Base-by-base conservation (phyloP, 2,329 filamentous ascomycete genomes). In the Rutstroemia sp. region DNA sequence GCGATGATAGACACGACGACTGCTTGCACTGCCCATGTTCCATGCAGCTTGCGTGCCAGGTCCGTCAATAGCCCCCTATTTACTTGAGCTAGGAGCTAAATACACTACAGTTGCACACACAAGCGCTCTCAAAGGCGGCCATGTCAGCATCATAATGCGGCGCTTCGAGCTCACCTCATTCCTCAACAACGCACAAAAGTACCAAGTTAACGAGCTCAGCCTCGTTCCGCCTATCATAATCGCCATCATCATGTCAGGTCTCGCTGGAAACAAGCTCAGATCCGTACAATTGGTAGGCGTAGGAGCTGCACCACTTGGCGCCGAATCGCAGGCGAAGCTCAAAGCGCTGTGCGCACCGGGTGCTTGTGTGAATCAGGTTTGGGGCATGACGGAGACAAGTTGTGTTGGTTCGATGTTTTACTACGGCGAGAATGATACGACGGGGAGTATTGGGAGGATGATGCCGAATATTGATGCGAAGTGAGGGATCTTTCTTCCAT, bases 141-240 rank as follows among this genome's bases (percentile, higher is more conserved):
- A 62, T 1, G 19, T 53, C 7, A 55, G 60, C 8, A 40, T 61
- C 10, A 75, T 94, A 57, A 92, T 95, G 88, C 73, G 81, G 3
- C 79, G 81, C 48, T 95, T 92, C 70, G 84, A 92, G 67, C 88
- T 94, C 56, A 65, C 82, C 56, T 78, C 82, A 67, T 83, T 91
- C 76, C 76, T 95, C 36, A 74, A 80, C 51, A 78, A 85, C 65
- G 78, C 90, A 17, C 76, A 89, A 67, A 79, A 75, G 51, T 89
- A 81, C 71, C 78, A 80, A 40, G 84, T 95, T 64, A 89, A 84
- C 8, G 76, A 78, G 57, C 70, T 91, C 27, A 73, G 76, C 5
- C 73, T 86, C 2, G 89, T 92, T 2, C 90, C 90, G 5, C 89
- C 90, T 0, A 85, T 95, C 54, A 75, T 89, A 0, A 80, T 92